Conservation (phyloP, 208 protist species). For the Leishmania arabica region DNA sequence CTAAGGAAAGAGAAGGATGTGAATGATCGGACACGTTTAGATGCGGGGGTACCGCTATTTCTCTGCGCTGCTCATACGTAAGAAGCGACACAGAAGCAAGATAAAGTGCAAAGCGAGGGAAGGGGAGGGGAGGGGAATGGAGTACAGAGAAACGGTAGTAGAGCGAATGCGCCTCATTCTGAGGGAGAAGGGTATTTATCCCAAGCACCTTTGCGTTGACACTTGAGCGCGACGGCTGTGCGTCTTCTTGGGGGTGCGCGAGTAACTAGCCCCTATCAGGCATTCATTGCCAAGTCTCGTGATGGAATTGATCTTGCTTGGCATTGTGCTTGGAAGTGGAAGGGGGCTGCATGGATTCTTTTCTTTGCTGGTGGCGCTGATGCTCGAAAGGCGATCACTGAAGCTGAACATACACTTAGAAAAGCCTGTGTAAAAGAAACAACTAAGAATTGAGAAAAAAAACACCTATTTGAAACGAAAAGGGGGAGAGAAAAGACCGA, state of each 20-base stretch:
- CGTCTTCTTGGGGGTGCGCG: not conserved
- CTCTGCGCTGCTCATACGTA: not conserved
- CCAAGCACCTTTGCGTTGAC: not conserved
- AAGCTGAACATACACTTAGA: not conserved
- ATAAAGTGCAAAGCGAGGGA: conserved; percentile 3
- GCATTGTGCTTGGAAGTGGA: not conserved
- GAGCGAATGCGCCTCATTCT: not conserved
- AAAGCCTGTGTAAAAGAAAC: not conserved
- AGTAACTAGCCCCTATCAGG: not conserved
- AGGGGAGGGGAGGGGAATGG: not conserved
- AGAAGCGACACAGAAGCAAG: not conserved
- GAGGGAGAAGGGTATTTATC: not conserved
- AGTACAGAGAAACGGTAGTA: not conserved
- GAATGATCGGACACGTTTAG: not conserved
- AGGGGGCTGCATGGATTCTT: not conserved
- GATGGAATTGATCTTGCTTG: not conserved
- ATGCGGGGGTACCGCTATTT: not conserved
- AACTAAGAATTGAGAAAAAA: not conserved
- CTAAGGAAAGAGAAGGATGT: not conserved
- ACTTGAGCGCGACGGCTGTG: not conserved
- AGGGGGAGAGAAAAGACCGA: not conserved
- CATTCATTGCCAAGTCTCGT: not conserved
- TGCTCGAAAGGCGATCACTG: not conserved
- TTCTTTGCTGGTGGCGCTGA: not conserved
- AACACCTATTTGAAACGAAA: not conserved